These are phyloP conservation scores for Talaromyces sp. DNA, from an alignment of 2,329 filamentous ascomycete species.

Conservation along the genomic window DNA sequence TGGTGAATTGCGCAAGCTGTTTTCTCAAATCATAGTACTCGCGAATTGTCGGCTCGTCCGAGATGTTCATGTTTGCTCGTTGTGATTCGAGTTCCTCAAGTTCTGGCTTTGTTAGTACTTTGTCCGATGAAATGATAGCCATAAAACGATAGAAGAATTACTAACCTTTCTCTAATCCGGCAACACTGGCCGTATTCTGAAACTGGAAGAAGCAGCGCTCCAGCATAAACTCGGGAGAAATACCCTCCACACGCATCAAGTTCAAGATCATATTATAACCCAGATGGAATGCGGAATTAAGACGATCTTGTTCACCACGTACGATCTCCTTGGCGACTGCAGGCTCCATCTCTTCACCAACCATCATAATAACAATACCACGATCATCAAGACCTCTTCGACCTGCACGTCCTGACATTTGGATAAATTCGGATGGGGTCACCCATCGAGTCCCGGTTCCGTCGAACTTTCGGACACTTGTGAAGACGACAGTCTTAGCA, in stretches of 20 bases:
- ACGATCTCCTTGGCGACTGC: conserved; percentile 92
- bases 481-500: conserved; percentile 98
- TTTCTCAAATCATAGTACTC: conserved; percentile 91
- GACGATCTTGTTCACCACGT: conserved; percentile 89
- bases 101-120: conserved; percentile 45
- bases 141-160: neutral
- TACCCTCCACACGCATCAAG: conserved; percentile 94
- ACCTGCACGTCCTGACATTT: conserved; percentile 97
- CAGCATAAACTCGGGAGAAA: conserved; percentile 98
- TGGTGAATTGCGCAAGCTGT: conserved; percentile 75
- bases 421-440: conserved; percentile 93
- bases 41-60: conserved; percentile 82
- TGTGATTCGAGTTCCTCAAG: conserved; percentile 73
- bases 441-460: conserved; percentile 75
- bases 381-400: conserved; percentile 95
- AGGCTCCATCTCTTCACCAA: conserved; percentile 93
- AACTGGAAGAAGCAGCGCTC: conserved; percentile 98
- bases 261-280: conserved; percentile 99
- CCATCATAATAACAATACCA: conserved; percentile 99
- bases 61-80: conserved; percentile 67
- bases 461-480: conserved; percentile 92
- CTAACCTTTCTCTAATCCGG: conserved; percentile 67
- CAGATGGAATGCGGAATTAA: conserved; percentile 96
- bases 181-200: conserved; percentile 87
- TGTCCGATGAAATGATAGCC: neutral